These are phyloP conservation scores for Cercospora beticola DNA, from an alignment of 2,329 filamentous ascomycete genomes.

Conservation along the genomic window DNA sequence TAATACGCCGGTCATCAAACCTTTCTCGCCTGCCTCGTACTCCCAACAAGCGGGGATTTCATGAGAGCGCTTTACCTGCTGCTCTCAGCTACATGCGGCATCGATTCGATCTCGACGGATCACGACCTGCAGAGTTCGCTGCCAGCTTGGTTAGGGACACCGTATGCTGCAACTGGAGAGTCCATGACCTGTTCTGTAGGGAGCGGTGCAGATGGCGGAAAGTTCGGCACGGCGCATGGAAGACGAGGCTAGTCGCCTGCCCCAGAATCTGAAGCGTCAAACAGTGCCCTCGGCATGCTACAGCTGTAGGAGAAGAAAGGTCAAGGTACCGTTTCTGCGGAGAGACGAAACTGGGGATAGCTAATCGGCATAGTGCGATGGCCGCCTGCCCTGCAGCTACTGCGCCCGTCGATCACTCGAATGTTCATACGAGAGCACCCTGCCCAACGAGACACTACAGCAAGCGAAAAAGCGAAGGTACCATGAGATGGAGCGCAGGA, in stretches of 20 bases:
- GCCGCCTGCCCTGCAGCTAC: constrained; percentile 5
- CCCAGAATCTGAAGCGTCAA: constrained; percentile 12
- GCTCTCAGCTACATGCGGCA: not conserved
- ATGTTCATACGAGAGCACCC: constrained; percentile 5
- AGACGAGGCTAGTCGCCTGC: constrained; percentile 5
- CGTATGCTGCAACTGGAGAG: not conserved
- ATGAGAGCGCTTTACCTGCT: not conserved
- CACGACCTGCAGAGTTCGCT: not conserved
- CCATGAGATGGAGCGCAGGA: not conserved
- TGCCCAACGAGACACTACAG: constrained; percentile 8
- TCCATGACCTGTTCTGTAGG: not conserved
- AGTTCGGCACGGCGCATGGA: not conserved
- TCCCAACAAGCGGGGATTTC: not conserved
- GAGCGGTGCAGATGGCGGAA: not conserved
- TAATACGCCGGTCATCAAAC: not conserved
- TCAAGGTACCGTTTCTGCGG: not conserved
- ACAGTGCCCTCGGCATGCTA: constrained; percentile 7
- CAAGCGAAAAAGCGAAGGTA: constrained; percentile 6
- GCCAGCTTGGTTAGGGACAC: not conserved
- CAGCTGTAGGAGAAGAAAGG: constrained; percentile 7
- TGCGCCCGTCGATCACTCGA: constrained; percentile 6
- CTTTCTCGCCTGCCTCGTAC: not conserved
- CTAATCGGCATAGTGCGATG: constrained; percentile 7
- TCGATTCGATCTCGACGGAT: not conserved
- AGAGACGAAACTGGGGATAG: not conserved